phyloP scores from a whole-genome alignment of 805 yeast species.

The Kodamaea kaohsiungensis region DNA sequence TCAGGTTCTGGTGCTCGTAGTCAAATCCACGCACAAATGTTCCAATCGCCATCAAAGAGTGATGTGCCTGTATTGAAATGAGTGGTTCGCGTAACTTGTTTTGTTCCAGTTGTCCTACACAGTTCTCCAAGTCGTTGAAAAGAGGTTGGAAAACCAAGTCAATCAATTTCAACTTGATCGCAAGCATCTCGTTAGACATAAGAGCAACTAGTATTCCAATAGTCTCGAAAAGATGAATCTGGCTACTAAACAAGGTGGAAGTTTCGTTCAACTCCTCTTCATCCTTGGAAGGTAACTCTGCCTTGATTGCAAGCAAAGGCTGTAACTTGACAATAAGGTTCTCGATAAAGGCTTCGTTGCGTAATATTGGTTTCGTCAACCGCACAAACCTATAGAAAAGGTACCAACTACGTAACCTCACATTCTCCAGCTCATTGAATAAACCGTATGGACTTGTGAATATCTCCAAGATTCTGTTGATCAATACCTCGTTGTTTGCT shows the following conservation, averaged over 20 bases:
- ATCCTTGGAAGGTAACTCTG: constrained; percentile 53
- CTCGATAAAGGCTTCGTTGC: constrained; percentile 50
- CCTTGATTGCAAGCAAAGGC: constrained; percentile 63
- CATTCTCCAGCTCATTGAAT: constrained; percentile 71
- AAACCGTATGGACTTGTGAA: constrained; percentile 83
- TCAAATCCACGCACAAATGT: constrained; percentile 87
- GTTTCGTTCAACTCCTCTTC: constrained; percentile 52
- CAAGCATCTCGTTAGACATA: constrained; percentile 13
- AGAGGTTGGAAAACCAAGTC: constrained; percentile 75
- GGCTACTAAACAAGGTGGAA: constrained; percentile 65
- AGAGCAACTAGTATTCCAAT: constrained; percentile 72
- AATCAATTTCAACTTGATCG: constrained; percentile 45
- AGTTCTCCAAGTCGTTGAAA: constrained; percentile 66
- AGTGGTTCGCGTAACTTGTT: constrained; percentile 37
- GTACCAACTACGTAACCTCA: constrained; percentile 87
- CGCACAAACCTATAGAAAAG: constrained; percentile 81
- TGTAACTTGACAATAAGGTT: constrained; percentile 61
- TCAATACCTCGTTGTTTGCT: constrained; percentile 46
- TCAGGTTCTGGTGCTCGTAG: constrained; percentile 20
- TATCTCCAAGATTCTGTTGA: constrained; percentile 66
- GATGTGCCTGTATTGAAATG: constrained; percentile 75
- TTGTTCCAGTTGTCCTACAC: constrained; percentile 41
- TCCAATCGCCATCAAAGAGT: constrained; percentile 83
- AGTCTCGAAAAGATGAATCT: constrained; percentile 81
- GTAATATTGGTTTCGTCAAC: constrained; percentile 61